Conservation (phyloP, 2,329 filamentous ascomycete genomes). For the Thelonectria rubi region DNA sequence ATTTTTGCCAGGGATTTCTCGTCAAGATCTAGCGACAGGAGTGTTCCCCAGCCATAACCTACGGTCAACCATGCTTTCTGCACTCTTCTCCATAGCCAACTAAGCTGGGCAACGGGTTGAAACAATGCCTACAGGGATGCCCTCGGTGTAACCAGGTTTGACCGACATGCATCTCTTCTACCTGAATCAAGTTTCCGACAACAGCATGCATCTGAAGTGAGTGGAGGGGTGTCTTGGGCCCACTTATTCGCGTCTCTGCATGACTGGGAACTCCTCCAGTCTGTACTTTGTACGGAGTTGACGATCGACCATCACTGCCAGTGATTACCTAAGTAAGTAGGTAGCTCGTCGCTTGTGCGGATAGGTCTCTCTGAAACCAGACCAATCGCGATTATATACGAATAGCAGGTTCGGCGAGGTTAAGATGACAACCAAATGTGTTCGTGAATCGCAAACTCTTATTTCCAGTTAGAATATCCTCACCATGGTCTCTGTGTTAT, state of each 20-base stretch:
- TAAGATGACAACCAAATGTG: too few relatives aligned
- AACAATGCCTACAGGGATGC: neutral
- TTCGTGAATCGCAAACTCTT: too few relatives aligned
- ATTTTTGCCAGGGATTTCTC: neutral
- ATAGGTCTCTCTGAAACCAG: too few relatives aligned
- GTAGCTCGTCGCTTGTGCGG: too few relatives aligned
- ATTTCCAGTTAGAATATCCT: too few relatives aligned
- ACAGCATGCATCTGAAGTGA: neutral
- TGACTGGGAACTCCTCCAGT: neutral
- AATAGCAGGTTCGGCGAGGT: too few relatives aligned
- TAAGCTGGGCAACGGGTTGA: neutral
- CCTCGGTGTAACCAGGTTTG: neutral
- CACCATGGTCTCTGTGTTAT: too few relatives aligned
- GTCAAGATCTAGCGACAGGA: neutral
- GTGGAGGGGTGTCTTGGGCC: neutral
- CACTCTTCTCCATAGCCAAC: neutral
- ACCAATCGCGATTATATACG: too few relatives aligned
- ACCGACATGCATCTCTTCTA: neutral
- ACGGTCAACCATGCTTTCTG: neutral
- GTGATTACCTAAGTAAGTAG: too few relatives aligned
- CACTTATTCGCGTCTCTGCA: neutral
- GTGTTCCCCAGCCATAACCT: neutral
- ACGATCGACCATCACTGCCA: neutral
- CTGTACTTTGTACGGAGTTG: too few relatives aligned
- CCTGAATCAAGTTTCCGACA: neutral